Evolutionary conservation across 345 rosid genomes (phyloP).

Genomic region (Psidium friedrichsthalianum): DNA sequence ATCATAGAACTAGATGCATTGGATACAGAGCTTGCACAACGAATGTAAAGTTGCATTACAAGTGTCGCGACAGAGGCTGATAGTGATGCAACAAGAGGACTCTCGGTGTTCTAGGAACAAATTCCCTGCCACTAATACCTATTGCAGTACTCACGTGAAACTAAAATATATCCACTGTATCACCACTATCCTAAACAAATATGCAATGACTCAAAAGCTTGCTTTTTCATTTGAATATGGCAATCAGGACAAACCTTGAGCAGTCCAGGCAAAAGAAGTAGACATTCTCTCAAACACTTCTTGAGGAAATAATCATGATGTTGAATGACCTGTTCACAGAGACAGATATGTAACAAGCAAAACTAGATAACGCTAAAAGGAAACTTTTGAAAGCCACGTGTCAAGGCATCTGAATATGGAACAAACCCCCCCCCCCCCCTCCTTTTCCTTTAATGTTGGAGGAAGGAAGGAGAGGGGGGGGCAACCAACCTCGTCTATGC

Average conservation of each 20-base stretch:
- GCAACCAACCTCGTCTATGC: slow-evolving; percentile 70
- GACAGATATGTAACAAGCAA: not conserved
- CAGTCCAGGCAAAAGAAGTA: slow-evolving; percentile 88
- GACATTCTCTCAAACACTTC: slow-evolving; percentile 86
- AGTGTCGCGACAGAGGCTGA: not conserved
- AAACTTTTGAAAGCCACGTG: not conserved
- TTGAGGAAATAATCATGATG: slow-evolving; percentile 89
- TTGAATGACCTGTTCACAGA: slow-evolving; percentile 60
- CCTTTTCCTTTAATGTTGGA: not conserved
- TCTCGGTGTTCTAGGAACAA: not conserved
- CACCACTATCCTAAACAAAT: not conserved
- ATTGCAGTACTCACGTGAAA: not conserved
- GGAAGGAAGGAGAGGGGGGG: not conserved
- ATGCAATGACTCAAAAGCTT: not conserved
- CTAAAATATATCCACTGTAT: not conserved
- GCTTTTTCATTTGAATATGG: not conserved
- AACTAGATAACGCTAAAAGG: not conserved
- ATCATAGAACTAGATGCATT: not conserved
- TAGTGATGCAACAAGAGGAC: not conserved
- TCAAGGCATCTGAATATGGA: not conserved
- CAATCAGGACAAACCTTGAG: slow-evolving; percentile 55
- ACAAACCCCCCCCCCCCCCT: not conserved
- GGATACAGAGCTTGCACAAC: not conserved
- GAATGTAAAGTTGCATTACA: not conserved
- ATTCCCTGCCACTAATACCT: not conserved